Evolutionary conservation across 768 basidiomycete species (phyloP).

Genomic region (Pulveroboletus sp.): DNA sequence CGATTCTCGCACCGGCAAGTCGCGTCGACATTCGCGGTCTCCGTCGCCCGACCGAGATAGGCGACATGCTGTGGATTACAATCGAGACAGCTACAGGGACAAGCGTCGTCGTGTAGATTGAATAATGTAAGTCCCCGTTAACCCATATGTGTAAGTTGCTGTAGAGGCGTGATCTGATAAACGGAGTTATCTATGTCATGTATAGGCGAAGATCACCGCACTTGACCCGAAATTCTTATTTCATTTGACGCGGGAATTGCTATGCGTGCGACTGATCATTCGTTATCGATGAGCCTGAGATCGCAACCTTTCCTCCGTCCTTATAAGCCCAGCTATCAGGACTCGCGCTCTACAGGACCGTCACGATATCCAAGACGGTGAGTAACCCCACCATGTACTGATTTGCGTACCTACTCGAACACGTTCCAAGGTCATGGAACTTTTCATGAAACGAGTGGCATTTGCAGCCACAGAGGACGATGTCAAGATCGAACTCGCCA

Average conservation of each 20-base stretch:
- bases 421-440: constrained; percentile 25
- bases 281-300: constrained; percentile 23
- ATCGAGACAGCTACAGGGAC: constrained; percentile 38
- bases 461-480: constrained; percentile 30
- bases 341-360: not conserved
- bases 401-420: not conserved
- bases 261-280: constrained; percentile 3
- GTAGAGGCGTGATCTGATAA: not conserved
- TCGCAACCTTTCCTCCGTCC: not conserved
- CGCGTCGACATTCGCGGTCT: constrained; percentile 31
- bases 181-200: not conserved
- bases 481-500: constrained; percentile 31
- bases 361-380: constrained; percentile 15
- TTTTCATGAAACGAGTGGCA: constrained; percentile 33
- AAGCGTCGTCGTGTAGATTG: constrained; percentile 61
- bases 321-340: constrained; percentile 14
- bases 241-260: constrained; percentile 1
- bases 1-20: constrained; percentile 16
- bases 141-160: constrained; percentile 2
- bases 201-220: constrained; percentile 11
- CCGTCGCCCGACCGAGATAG: constrained; percentile 31
- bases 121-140: constrained; percentile 22
- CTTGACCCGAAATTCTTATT: constrained; percentile 2
- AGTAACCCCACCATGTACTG: constrained; percentile 5
- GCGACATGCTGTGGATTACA: constrained; percentile 26